Percentiles rank a stretch among this genome's conserved stretches.
These are phyloP conservation scores for Dactylella cylindrospora DNA, from an alignment of 2,329 filamentous ascomycete species.

Conservation along the genomic window DNA sequence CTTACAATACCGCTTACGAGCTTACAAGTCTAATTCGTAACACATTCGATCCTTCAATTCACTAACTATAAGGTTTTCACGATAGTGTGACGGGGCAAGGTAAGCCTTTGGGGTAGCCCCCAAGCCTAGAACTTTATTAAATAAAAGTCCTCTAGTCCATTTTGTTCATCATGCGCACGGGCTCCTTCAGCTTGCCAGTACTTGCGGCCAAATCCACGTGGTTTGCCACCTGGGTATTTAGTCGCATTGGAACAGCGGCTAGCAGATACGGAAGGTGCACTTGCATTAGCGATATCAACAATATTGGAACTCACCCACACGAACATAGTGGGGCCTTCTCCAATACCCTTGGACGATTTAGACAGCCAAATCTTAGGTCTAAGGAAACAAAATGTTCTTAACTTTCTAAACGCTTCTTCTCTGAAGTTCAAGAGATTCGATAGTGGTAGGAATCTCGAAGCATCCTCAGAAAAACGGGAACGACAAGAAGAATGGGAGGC, in stretches of 20 bases:
- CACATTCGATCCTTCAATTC: no score
- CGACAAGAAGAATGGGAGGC: slow-evolving; percentile 29
- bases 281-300: slow-evolving; percentile 12
- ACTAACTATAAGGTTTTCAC: no score
- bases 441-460: slow-evolving; percentile 1
- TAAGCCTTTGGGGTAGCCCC: neutral
- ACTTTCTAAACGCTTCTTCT: slow-evolving; percentile 11
- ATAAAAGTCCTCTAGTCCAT: slow-evolving; percentile 9
- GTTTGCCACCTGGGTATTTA: slow-evolving; percentile 24
- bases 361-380: slow-evolving; percentile 1
- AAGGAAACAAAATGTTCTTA: slow-evolving; percentile 10
- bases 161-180: slow-evolving; percentile 27
- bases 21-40: no score
- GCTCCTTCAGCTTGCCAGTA: slow-evolving; percentile 28
- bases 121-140: neutral
- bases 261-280: slow-evolving; percentile 24
- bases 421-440: slow-evolving; percentile 1
- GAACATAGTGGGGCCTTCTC: neutral
- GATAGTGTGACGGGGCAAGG: slow-evolving; percentile 35
- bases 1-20: no score
- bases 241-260: slow-evolving; percentile 28
- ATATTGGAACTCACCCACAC: slow-evolving; percentile 13
- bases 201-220: slow-evolving; percentile 22
- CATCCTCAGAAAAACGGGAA: slow-evolving; percentile 24
- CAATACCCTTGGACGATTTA: neutral